Conservation (phyloP, 2,329 filamentous ascomycete species). For the Cladosporium colombiae region DNA sequence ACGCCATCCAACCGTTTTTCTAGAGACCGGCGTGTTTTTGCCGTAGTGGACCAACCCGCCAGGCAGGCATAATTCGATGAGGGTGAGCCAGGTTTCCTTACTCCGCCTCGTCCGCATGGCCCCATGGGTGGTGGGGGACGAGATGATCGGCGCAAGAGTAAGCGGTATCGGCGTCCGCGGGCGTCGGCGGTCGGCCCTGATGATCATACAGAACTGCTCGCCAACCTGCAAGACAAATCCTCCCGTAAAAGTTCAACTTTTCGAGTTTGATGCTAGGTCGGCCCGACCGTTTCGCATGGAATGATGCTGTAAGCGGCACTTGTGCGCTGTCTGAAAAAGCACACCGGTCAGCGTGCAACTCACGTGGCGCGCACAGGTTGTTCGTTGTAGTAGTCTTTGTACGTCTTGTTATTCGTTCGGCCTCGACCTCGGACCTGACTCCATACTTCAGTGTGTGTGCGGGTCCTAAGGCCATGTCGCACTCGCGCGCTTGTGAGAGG, state of each 20-base stretch:
- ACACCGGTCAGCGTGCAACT: conserved; percentile 4
- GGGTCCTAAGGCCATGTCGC: neutral
- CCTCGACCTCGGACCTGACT: neutral
- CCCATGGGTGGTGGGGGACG: neutral
- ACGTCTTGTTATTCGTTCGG: neutral
- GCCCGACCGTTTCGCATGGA: neutral
- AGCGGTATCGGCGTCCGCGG: conserved; percentile 7
- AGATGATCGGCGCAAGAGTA: conserved; percentile 8
- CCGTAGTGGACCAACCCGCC: neutral
- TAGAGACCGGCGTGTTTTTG: neutral
- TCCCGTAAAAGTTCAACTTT: neutral
- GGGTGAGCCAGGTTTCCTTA: neutral
- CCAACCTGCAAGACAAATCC: conserved; percentile 12
- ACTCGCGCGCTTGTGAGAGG: neutral
- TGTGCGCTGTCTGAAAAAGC: neutral
- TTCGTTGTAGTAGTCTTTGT: neutral
- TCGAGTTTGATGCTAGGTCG: neutral
- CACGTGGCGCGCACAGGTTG: neutral
- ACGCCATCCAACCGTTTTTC: neutral
- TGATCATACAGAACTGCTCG: conserved; percentile 5
- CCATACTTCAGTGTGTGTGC: neutral
- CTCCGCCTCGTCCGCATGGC: neutral
- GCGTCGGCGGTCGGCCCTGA: conserved; percentile 1
- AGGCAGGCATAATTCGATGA: neutral
- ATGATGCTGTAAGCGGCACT: neutral